phyloP scores from a whole-genome alignment of 1,284 basidiomycete genomes.

The Tilletia setariae region DNA sequence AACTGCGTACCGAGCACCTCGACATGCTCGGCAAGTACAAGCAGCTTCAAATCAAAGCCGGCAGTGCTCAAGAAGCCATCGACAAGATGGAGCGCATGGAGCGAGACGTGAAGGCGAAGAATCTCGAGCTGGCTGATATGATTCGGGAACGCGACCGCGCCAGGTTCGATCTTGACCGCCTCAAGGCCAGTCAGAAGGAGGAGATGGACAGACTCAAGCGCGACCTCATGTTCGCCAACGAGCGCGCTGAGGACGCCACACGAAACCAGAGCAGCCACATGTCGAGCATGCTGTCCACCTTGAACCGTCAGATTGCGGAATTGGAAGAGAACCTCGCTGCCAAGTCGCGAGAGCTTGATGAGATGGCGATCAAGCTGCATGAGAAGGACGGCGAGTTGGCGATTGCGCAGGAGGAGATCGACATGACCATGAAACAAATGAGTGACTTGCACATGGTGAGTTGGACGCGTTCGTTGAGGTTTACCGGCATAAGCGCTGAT shows the following conservation, averaged over 20 bases:
- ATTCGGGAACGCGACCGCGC: slow-evolving; percentile 94
- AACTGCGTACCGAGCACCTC: slow-evolving; percentile 92
- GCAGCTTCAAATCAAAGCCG: slow-evolving; percentile 94
- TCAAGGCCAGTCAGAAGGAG: slow-evolving; percentile 87
- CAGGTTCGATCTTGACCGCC: slow-evolving; percentile 90
- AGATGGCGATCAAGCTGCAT: slow-evolving; percentile 76
- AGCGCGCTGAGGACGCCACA: slow-evolving; percentile 89
- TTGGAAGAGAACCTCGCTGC: slow-evolving; percentile 89
- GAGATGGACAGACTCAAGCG: slow-evolving; percentile 88
- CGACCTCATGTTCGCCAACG: slow-evolving; percentile 94
- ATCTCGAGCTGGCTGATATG: slow-evolving; percentile 97
- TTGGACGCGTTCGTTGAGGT: slow-evolving; percentile 1
- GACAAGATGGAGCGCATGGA: slow-evolving; percentile 99
- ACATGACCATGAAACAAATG: slow-evolving; percentile 83
- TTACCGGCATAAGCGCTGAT: not conserved
- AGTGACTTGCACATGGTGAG: slow-evolving; percentile 78
- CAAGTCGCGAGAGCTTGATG: slow-evolving; percentile 60
- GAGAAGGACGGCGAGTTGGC: slow-evolving; percentile 96
- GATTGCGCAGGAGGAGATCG: slow-evolving; percentile 95
- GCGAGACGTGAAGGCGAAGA: slow-evolving; percentile 94
- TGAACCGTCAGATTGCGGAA: slow-evolving; percentile 92
- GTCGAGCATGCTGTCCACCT: slow-evolving; percentile 80
- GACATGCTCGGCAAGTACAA: slow-evolving; percentile 98
- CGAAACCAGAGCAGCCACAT: slow-evolving; percentile 91
- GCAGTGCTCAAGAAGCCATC: slow-evolving; percentile 97